Conservation (phyloP, 768 basidiomycete species). For the Lentinula boryana region DNA sequence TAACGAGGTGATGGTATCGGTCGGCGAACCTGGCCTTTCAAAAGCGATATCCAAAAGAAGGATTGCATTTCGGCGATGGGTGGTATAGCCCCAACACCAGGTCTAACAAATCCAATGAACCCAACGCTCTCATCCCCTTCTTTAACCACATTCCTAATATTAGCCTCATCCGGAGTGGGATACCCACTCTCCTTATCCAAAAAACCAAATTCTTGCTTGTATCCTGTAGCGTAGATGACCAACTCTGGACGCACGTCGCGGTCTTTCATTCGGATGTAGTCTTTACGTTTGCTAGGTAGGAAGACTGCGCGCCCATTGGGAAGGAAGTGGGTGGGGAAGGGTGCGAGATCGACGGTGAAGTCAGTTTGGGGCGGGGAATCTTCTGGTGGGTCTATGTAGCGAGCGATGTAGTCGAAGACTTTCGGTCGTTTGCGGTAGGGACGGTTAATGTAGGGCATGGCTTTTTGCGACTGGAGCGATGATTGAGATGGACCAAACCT, state of each 20-base stretch:
- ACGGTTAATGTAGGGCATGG: slow-evolving; percentile 56
- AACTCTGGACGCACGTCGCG: slow-evolving; percentile 39
- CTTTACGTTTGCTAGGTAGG: slow-evolving; percentile 34
- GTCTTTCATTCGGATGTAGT: slow-evolving; percentile 31
- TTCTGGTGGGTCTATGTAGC: slow-evolving; percentile 54
- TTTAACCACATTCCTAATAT: slow-evolving; percentile 37
- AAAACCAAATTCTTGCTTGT: slow-evolving; percentile 37
- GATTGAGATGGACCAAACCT: background rate
- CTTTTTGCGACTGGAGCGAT: slow-evolving; percentile 39
- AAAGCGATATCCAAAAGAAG: slow-evolving; percentile 49
- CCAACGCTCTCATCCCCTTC: slow-evolving; percentile 39
- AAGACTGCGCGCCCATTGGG: slow-evolving; percentile 40
- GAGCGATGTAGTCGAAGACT: slow-evolving; percentile 39
- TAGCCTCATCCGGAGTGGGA: slow-evolving; percentile 32
- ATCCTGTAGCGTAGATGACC: slow-evolving; percentile 46
- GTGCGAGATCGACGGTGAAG: slow-evolving; percentile 46
- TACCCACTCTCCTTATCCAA: slow-evolving; percentile 33
- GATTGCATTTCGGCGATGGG: slow-evolving; percentile 57
- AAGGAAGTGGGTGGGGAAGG: slow-evolving; percentile 44
- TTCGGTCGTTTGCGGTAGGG: slow-evolving; percentile 41
- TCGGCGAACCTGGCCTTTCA: slow-evolving; percentile 33
- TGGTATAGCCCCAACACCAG: slow-evolving; percentile 55
- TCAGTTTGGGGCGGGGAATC: slow-evolving; percentile 38
- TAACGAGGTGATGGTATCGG: slow-evolving; percentile 44
- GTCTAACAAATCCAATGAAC: slow-evolving; percentile 53